Conservation (phyloP, 179 eudicot genomes). For the Sideroxylon spinosum region DNA sequence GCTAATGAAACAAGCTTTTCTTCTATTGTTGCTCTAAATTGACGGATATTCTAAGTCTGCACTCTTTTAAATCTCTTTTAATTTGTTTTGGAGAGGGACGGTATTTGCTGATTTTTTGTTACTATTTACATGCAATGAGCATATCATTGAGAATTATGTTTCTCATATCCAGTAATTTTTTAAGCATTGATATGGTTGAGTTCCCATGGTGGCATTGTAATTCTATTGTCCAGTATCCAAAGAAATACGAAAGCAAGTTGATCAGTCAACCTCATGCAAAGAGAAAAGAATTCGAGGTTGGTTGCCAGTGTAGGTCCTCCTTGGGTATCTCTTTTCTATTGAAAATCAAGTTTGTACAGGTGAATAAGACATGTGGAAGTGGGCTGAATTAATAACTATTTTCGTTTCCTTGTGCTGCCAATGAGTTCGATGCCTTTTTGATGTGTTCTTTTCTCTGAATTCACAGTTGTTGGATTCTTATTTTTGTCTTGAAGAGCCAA, state of each 20-base stretch:
- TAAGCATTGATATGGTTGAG: not conserved
- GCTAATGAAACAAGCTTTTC: not conserved
- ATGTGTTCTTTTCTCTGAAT: not conserved
- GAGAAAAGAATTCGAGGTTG: constrained; percentile 34
- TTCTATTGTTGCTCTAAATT: not conserved
- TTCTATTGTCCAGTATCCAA: too few species aligned
- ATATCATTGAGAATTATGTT: too few species aligned
- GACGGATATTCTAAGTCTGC: not conserved
- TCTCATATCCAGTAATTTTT: too few species aligned
- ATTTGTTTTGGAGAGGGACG: too few species aligned
- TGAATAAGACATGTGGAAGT: not conserved
- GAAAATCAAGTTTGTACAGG: not conserved
- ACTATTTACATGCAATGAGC: too few species aligned
- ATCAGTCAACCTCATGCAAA: constrained; percentile 43
- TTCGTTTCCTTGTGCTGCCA: not conserved
- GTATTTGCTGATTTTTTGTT: too few species aligned
- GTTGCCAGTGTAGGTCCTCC: not conserved
- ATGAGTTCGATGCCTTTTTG: not conserved
- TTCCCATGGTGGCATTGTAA: not conserved
- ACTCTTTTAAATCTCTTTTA: not conserved
- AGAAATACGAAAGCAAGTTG: constrained; percentile 47
- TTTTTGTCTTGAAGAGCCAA: not conserved
- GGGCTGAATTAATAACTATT: not conserved
- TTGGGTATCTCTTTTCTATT: not conserved
- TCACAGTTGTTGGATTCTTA: not conserved